phyloP scores from a whole-genome alignment of 352 stramenopile genomes.

The Elongisporangium prolatum region DNA sequence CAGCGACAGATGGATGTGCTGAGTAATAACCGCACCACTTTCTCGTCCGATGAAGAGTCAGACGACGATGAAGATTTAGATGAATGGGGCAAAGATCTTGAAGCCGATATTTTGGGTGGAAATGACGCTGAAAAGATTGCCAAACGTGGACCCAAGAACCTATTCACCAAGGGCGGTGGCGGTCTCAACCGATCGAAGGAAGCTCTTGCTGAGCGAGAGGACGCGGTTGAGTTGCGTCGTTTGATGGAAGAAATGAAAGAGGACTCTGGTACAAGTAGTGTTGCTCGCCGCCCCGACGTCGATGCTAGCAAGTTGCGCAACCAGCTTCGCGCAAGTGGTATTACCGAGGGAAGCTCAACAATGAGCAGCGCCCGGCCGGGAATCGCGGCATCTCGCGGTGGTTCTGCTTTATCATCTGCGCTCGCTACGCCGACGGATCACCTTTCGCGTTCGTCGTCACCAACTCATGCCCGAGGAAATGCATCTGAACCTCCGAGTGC shows the following conservation, averaged over 20 bases:
- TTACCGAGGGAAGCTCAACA: slow-evolving; percentile 41
- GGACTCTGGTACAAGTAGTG: slow-evolving; percentile 29
- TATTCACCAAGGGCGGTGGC: slow-evolving; percentile 72
- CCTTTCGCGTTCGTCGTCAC: slow-evolving; percentile 62
- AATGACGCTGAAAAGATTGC: slow-evolving; percentile 45
- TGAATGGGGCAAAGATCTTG: slow-evolving; percentile 70
- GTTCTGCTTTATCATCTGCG: slow-evolving; percentile 56
- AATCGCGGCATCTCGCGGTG: slow-evolving; percentile 38
- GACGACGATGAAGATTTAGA: slow-evolving; percentile 69
- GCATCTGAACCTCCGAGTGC: slow-evolving; percentile 18
- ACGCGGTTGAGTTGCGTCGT: slow-evolving; percentile 69
- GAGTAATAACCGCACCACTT: slow-evolving; percentile 45
- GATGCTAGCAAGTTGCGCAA: slow-evolving; percentile 57
- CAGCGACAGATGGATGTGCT: slow-evolving; percentile 81
- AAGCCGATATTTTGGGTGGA: slow-evolving; percentile 66
- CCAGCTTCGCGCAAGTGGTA: slow-evolving; percentile 69
- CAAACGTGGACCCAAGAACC: slow-evolving; percentile 64
- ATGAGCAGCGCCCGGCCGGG: slow-evolving; percentile 20
- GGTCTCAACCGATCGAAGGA: slow-evolving; percentile 76
- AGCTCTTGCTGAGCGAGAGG: slow-evolving; percentile 66
- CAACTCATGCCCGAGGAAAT: slow-evolving; percentile 23
- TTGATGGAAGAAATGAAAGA: slow-evolving; percentile 85
- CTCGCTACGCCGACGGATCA: slow-evolving; percentile 61
- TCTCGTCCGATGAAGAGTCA: slow-evolving; percentile 74
- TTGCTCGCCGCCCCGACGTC: slow-evolving; percentile 51